Percentiles rank a stretch among this genome's conserved stretches.
phyloP scores from a whole-genome alignment of 208 protist genomes.

The Crithidia sp. region DNA sequence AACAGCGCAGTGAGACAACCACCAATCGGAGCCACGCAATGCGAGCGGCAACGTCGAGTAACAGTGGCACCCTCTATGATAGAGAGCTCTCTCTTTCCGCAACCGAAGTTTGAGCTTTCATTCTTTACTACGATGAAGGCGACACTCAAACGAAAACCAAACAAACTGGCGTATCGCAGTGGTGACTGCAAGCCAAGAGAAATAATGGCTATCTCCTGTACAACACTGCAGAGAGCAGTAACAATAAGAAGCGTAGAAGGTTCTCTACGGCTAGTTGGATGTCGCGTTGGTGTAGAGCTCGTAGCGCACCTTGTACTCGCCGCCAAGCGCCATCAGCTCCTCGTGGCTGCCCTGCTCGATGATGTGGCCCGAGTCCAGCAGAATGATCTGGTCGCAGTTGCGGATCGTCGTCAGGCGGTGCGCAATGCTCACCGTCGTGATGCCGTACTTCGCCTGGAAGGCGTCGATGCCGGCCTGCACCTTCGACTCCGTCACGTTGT shows the following conservation, averaged over 20 bases:
- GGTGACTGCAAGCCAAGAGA: too few species aligned
- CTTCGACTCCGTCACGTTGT: conserved; percentile 76
- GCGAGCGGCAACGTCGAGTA: too few species aligned
- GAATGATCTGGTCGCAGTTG: conserved; percentile 70
- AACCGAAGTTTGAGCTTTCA: too few species aligned
- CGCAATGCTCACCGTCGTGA: conserved; percentile 81
- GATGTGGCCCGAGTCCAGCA: conserved; percentile 71
- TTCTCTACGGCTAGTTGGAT: background rate
- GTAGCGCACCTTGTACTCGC: conserved; percentile 74
- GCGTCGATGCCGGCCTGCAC: conserved; percentile 70
- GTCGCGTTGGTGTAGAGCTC: conserved; percentile 55
- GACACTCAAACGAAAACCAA: too few species aligned
- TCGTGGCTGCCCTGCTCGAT: conserved; percentile 81
- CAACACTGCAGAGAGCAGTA: background rate
- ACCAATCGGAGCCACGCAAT: too few species aligned
- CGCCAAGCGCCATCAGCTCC: conserved; percentile 69
- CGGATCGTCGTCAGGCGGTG: conserved; percentile 86
- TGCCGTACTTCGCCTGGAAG: conserved; percentile 39
- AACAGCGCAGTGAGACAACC: too few species aligned
- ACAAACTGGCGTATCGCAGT: too few species aligned
- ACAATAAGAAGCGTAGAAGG: background rate
- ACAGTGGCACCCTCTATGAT: too few species aligned
- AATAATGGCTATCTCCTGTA: too few species aligned
- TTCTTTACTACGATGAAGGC: too few species aligned
- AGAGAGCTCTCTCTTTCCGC: too few species aligned